phyloP scores from a whole-genome alignment of 768 basidiomycete species.

The Tephrocybe sp. region DNA sequence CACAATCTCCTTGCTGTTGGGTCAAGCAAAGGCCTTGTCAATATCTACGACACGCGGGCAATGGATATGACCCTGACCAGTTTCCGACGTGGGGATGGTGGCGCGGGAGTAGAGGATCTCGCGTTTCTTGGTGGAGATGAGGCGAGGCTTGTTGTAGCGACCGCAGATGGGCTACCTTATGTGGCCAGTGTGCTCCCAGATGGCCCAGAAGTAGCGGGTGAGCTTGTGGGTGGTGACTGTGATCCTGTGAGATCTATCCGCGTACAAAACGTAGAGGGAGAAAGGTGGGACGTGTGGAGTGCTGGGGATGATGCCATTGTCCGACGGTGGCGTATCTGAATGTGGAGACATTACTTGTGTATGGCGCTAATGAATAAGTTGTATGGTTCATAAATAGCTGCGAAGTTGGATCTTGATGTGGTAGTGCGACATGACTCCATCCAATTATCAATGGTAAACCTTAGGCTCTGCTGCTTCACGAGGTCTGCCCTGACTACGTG shows the following conservation, averaged over 20 bases:
- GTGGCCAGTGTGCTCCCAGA: conserved; percentile 42
- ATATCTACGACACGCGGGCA: conserved; percentile 51
- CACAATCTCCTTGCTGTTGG: conserved; percentile 58
- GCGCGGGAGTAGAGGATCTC: conserved; percentile 51
- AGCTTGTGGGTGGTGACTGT: conserved; percentile 61
- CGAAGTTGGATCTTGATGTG: too few relatives aligned
- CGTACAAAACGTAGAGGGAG: conserved; percentile 18
- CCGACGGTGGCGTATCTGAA: conserved; percentile 33
- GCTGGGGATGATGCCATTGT: conserved; percentile 68
- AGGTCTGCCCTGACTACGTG: too few relatives aligned
- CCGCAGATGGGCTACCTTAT: conserved; percentile 62
- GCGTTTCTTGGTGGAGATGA: conserved; percentile 26
- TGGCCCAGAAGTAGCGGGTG: conserved; percentile 43
- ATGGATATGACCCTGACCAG: conserved; percentile 27
- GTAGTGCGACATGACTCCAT: too few relatives aligned
- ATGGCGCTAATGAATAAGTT: too few relatives aligned
- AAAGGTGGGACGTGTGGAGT: conserved; percentile 46
- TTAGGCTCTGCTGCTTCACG: too few relatives aligned
- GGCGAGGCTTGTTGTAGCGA: conserved; percentile 43
- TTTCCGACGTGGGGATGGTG: conserved; percentile 39
- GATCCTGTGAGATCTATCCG: conserved; percentile 52
- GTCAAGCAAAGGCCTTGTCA: conserved; percentile 51
- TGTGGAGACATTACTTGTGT: neutral
- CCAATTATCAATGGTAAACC: too few relatives aligned
- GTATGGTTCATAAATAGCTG: too few relatives aligned